These are phyloP conservation scores for Cryphonectria carpinicola DNA, from an alignment of 2,329 filamentous ascomycete species.

Conservation along the genomic window DNA sequence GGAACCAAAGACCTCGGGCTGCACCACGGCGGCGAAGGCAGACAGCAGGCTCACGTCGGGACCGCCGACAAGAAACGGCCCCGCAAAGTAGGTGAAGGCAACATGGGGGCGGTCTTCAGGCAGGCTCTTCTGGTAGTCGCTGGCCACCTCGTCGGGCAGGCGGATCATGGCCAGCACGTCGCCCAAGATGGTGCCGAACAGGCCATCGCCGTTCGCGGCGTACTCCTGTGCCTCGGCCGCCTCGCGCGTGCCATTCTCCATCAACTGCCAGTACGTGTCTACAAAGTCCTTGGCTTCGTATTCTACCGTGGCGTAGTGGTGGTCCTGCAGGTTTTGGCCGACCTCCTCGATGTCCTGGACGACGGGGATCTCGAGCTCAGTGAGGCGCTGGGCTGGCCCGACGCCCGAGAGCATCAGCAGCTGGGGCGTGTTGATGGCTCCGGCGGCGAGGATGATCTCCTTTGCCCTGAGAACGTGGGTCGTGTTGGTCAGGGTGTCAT, in stretches of 20 bases:
- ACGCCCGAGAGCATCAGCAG: neutral
- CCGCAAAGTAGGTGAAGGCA: slow-evolving; percentile 4
- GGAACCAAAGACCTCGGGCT: neutral
- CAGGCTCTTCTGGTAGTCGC: slow-evolving; percentile 13
- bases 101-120: slow-evolving; percentile 12
- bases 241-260: neutral
- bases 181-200: neutral
- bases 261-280: neutral
- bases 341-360: neutral
- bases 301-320: neutral
- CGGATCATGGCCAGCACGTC: neutral
- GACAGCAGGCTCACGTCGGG: neutral
- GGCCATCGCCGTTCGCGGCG: neutral
- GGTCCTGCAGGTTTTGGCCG: neutral
- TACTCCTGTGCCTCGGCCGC: neutral
- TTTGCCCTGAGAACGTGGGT: neutral
- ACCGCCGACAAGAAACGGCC: neutral
- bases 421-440: neutral
- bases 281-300: neutral
- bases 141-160: neutral
- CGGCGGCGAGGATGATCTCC: neutral
- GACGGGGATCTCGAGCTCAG: neutral
- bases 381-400: neutral
- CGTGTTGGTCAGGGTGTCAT: neutral
- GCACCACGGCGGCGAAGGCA: neutral